Percentiles rank a stretch among this genome's conserved stretches.
Conservation (phyloP, 768 basidiomycete genomes). For the Tulasnella sp. region DNA sequence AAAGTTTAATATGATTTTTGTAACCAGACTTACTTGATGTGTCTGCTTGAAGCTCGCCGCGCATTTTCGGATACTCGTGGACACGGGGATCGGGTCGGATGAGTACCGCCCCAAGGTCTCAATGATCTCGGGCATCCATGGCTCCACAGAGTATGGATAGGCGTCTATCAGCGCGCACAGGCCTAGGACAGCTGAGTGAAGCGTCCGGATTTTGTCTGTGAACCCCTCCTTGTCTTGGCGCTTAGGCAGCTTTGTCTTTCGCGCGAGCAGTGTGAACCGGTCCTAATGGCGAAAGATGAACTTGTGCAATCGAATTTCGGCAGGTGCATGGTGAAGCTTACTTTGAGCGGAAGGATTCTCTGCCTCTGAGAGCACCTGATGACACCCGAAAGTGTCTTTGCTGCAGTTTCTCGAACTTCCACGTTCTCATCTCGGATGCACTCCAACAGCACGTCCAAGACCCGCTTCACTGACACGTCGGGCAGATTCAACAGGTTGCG, state of each 20-base stretch:
- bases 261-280: conserved; percentile 58
- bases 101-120: conserved; percentile 28
- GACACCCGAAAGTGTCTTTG: conserved; percentile 73
- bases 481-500: conserved; percentile 73
- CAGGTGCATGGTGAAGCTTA: conserved; percentile 24
- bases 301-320: conserved; percentile 15
- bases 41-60: conserved; percentile 73
- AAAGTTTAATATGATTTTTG: not conserved
- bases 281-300: conserved; percentile 36
- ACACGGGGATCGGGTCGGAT: conserved; percentile 44
- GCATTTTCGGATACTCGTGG: conserved; percentile 69
- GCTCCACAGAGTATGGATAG: conserved; percentile 45
- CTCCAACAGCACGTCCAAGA: conserved; percentile 74
- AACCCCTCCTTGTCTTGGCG: conserved; percentile 55
- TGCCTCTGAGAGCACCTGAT: conserved; percentile 84
- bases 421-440: conserved; percentile 85
- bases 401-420: conserved; percentile 87
- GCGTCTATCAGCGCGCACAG: conserved; percentile 40
- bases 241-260: conserved; percentile 50
- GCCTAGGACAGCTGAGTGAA: conserved; percentile 60
- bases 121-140: conserved; percentile 28
- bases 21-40: conserved; percentile 36
- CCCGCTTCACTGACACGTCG: conserved; percentile 48
- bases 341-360: conserved; percentile 75
- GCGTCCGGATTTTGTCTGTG: conserved; percentile 53